Evolutionary conservation across 2,329 filamentous ascomycete genomes (phyloP).

Genomic region (Chlorencoelia australis): DNA sequence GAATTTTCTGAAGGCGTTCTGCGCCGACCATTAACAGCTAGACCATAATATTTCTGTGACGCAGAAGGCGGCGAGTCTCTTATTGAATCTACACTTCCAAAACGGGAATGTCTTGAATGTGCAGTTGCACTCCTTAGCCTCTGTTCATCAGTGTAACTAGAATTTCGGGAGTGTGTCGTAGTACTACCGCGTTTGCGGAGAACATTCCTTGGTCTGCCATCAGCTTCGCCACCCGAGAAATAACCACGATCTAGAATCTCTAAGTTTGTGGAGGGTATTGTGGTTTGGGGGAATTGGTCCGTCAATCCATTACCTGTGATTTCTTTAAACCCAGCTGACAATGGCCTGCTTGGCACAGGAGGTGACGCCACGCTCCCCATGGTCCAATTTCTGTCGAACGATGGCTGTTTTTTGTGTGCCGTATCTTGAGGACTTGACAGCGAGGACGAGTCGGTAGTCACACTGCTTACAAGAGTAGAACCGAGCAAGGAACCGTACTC

Average conservation of each 20-base stretch:
- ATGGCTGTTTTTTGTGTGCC: slow-evolving; percentile 54
- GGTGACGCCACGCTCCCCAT: slow-evolving; percentile 35
- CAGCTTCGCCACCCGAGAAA: slow-evolving; percentile 81
- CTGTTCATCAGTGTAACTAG: slow-evolving; percentile 70
- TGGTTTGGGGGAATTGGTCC: slow-evolving; percentile 25
- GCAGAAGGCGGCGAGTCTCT: slow-evolving; percentile 54
- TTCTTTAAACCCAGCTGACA: slow-evolving; percentile 13
- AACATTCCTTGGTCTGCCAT: slow-evolving; percentile 65
- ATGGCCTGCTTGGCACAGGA: slow-evolving; percentile 15
- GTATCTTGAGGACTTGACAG: slow-evolving; percentile 15
- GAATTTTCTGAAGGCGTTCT: slow-evolving; percentile 35
- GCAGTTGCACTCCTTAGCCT: slow-evolving; percentile 54
- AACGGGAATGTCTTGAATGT: slow-evolving; percentile 63
- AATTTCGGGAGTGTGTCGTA: slow-evolving; percentile 54
- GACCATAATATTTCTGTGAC: slow-evolving; percentile 60
- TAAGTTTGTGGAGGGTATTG: slow-evolving; percentile 38
- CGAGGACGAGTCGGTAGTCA: not conserved
- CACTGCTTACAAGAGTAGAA: not conserved
- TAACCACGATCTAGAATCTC: slow-evolving; percentile 63
- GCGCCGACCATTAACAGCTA: slow-evolving; percentile 24
- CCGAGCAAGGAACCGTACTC: slow-evolving; percentile 32
- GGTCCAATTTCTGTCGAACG: slow-evolving; percentile 63
- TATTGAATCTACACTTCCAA: slow-evolving; percentile 69
- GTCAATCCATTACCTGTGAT: slow-evolving; percentile 22
- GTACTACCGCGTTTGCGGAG: slow-evolving; percentile 67